Base-by-base conservation (phyloP, 2,329 filamentous ascomycete genomes). In the Colletotrichum truncatum region DNA sequence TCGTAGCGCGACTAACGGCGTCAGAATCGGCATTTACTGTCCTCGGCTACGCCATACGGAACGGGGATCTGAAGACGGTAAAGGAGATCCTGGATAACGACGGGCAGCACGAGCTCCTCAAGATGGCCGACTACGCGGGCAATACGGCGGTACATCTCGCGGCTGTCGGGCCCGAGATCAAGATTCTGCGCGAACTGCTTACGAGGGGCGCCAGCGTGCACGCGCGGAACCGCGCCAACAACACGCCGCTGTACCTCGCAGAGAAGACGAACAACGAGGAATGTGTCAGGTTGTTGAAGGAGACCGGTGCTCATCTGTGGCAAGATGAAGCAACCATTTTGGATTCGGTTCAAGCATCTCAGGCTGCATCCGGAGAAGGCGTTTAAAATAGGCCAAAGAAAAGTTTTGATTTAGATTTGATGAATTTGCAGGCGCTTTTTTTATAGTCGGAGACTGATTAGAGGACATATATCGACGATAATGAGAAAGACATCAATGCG, bases 31-130 rank as follows among this genome's bases (percentile, higher is more conserved):
- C 88, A 55, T 89, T 97, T 71, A 90, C 92, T 2, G 89, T 90
- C 1, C 85, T 97, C 9, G 93, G 92, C 14, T 96, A 96, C 75
- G 92, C 92, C 39, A 92, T 97, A 71, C 87, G 89, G 66, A 87
- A 89, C 64, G 91, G 91, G 25, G 88, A 95, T 74, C 76, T 92
- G 51, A 80, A 82, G 45, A 84, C 87, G 18, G 90, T 93, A 18
- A 82, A 82, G 69, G 87, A 91, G 64, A 85, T 95, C 48, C 84
- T 95, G 63, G 85, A 87, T 36, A 90, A 93, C 72, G 85, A 89
- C 67, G 73, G 70, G 58, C 72, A 74, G 66, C 76, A 85, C 62
- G 87, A 86, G 78, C 82, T 96, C 18, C 83, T 96, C 45, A 92
- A 92, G 73, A 89, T 90, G 68, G 86, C 87, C 28, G 93, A 96